Conservation (phyloP, 257 asterid genomes). For the Capsicum baccatum region DNA sequence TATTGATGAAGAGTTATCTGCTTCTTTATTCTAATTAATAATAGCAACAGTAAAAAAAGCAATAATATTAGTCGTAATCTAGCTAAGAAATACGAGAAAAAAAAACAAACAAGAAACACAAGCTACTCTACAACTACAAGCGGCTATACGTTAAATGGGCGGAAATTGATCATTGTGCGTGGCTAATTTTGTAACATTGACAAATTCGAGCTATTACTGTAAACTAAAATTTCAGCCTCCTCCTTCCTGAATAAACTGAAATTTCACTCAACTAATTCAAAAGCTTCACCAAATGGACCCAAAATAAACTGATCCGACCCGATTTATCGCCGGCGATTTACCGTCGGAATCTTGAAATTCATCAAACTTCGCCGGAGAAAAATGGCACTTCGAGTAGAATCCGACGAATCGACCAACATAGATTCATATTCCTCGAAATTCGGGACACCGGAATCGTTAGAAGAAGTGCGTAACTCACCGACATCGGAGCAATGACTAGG, state of each 20-base stretch:
- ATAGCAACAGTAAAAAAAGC: too few relatives aligned
- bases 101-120: too few relatives aligned
- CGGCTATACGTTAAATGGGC: neutral
- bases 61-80: too few relatives aligned
- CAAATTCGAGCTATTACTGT: neutral
- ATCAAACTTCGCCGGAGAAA: neutral
- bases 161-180: too few relatives aligned
- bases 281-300: neutral
- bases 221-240: neutral
- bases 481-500: constrained; percentile 87
- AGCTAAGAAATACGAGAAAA: too few relatives aligned
- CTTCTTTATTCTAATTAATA: too few relatives aligned
- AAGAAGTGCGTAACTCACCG: constrained; percentile 76
- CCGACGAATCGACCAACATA: constrained; percentile 12
- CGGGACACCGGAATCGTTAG: constrained; percentile 68
- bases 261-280: neutral
- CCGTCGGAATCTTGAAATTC: neutral
- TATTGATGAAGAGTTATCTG: too few relatives aligned
- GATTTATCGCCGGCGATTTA: too few relatives aligned
- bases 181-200: neutral
- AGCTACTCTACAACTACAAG: too few relatives aligned
- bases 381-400: constrained; percentile 24
- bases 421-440: constrained; percentile 47
- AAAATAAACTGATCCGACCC: too few relatives aligned
- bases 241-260: neutral